phyloP scores from a whole-genome alignment of 176 grass and related monocot species.

The Paspalum notatum region DNA sequence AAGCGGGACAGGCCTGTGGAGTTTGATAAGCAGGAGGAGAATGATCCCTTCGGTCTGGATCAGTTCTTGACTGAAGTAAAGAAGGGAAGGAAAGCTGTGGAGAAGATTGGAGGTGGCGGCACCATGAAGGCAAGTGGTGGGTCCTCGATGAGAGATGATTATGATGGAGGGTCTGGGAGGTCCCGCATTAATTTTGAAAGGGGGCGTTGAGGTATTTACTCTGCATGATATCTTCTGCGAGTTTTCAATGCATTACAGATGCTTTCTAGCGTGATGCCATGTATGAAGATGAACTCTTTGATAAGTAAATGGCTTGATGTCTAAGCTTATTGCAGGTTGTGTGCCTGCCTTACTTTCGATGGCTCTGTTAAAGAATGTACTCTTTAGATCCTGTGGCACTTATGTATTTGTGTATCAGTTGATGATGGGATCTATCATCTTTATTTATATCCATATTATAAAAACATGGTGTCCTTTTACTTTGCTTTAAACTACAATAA shows the following conservation, averaged over 20 bases:
- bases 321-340: background rate
- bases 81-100: conserved; percentile 93
- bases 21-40: conserved; percentile 94
- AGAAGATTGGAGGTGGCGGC: conserved; percentile 90
- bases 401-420: conserved; percentile 29
- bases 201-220: conserved; percentile 57
- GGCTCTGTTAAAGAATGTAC: conserved; percentile 5
- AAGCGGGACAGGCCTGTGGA: conserved; percentile 92
- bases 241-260: background rate
- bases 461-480: background rate
- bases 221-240: conserved; percentile 6
- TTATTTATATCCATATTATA: background rate
- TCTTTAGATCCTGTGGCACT: conserved; percentile 23
- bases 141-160: conserved; percentile 85
- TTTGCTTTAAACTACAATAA: background rate
- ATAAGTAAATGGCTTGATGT: conserved; percentile 5
- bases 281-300: conserved; percentile 7
- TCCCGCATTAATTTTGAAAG: conserved; percentile 84
- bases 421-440: conserved; percentile 19
- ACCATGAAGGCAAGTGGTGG: conserved; percentile 96
- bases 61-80: conserved; percentile 98
- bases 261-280: background rate
- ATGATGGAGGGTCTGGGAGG: conserved; percentile 89
- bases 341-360: conserved; percentile 1
- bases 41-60: conserved; percentile 87